phyloP scores from a whole-genome alignment of 192 early-diverging fungal genomes.

The Coemansia sp. region DNA sequence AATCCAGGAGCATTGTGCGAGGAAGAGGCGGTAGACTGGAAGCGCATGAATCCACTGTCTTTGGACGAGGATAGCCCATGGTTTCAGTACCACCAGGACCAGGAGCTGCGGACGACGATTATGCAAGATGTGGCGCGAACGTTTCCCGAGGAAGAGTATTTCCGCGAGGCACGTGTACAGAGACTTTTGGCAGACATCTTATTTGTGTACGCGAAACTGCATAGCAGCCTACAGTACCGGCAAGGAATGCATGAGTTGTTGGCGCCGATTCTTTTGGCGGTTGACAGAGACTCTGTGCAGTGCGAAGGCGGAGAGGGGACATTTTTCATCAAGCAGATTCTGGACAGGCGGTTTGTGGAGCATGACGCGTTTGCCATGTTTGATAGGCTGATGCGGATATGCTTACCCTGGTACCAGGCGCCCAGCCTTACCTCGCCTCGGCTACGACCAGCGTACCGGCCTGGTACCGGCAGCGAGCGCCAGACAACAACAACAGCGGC shows the following conservation, averaged over 20 bases:
- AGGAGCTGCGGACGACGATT: conserved; percentile 80
- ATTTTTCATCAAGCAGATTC: conserved; percentile 37
- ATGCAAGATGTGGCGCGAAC: conserved; percentile 89
- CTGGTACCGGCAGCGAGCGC: background rate
- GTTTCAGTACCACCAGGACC: conserved; percentile 88
- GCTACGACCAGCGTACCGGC: background rate
- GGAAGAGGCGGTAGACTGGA: conserved; percentile 53
- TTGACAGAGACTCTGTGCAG: conserved; percentile 67
- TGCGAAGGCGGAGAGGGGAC: background rate
- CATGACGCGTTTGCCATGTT: conserved; percentile 86
- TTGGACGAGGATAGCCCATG: conserved; percentile 88
- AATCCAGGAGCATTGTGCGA: conserved; percentile 10
- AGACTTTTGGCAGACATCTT: conserved; percentile 73
- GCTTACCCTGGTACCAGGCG: conserved; percentile 85
- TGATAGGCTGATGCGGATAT: conserved; percentile 73
- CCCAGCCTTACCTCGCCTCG: conserved; percentile 50
- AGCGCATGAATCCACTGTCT: conserved; percentile 82
- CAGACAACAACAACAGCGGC: background rate
- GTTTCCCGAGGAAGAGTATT: conserved; percentile 87
- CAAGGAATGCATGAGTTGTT: conserved; percentile 98
- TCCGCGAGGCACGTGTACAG: conserved; percentile 64
- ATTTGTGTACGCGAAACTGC: conserved; percentile 89
- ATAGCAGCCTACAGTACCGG: conserved; percentile 85
- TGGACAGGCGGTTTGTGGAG: conserved; percentile 75
- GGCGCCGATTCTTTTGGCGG: conserved; percentile 75